These are phyloP conservation scores for Exophiala xenobiotica DNA, from an alignment of 2,329 filamentous ascomycete species.

Conservation along the genomic window DNA sequence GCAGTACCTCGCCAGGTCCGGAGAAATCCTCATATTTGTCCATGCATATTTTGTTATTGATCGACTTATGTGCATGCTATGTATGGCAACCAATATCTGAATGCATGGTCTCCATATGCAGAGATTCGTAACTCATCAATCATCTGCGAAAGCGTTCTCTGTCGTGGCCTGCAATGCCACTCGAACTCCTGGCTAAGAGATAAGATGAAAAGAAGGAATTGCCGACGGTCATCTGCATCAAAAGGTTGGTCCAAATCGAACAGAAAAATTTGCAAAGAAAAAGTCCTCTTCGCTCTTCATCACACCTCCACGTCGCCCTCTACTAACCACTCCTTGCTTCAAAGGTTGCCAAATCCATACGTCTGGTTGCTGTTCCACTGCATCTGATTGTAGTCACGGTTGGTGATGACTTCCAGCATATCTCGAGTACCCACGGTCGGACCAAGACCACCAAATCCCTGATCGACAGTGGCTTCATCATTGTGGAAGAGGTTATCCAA, in stretches of 20 bases:
- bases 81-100: too few relatives aligned
- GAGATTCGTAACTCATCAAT: neutral
- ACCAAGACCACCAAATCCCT: slow-evolving; percentile 59
- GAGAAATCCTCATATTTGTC: too few relatives aligned
- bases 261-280: neutral
- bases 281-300: neutral
- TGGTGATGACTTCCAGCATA: slow-evolving; percentile 46
- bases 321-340: neutral
- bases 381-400: slow-evolving; percentile 26
- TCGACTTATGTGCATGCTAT: neutral
- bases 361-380: slow-evolving; percentile 19
- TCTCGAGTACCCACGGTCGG: slow-evolving; percentile 59
- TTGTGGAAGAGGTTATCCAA: slow-evolving; percentile 59
- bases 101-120: too few relatives aligned
- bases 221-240: too few relatives aligned
- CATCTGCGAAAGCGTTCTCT: neutral
- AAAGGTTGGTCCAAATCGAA: too few relatives aligned
- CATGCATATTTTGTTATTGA: too few relatives aligned
- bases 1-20: too few relatives aligned
- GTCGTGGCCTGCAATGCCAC: neutral
- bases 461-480: slow-evolving; percentile 46
- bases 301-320: neutral
- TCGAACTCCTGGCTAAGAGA: neutral
- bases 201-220: too few relatives aligned
- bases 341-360: slow-evolving; percentile 13